A percentile compares a stretch with the other conserved stretches of the same genome.
Evolutionary conservation across 1,284 basidiomycete species (phyloP).

Genomic region (Mixia osmundae): DNA sequence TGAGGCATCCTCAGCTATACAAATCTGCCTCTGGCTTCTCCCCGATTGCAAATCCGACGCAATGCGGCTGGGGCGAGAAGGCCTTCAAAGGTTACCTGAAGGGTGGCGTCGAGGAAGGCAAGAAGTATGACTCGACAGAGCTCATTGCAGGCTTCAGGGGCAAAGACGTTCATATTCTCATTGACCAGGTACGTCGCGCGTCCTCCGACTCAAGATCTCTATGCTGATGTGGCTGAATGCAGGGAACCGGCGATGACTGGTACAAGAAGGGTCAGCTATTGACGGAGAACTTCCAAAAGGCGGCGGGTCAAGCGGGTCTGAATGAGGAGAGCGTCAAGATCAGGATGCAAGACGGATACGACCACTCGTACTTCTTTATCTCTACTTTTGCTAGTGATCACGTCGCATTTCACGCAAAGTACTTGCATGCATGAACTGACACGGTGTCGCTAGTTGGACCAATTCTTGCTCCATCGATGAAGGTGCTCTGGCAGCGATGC

Average conservation of each 20-base stretch:
- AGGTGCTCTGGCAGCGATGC: conserved; percentile 11
- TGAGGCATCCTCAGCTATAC: conserved; percentile 41
- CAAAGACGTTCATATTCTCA: conserved; percentile 42
- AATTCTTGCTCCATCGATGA: conserved; percentile 14
- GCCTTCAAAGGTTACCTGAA: conserved; percentile 74
- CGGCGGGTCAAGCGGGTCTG: conserved; percentile 45
- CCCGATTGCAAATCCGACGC: conserved; percentile 70
- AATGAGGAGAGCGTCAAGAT: conserved; percentile 54
- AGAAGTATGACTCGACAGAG: conserved; percentile 62
- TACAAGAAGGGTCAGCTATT: conserved; percentile 64
- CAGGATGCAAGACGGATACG: conserved; percentile 64
- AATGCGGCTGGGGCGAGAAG: conserved; percentile 76
- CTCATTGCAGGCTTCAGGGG: conserved; percentile 36
- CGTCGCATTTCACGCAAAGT: conserved; percentile 27
- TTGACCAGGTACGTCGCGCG: conserved; percentile 30
- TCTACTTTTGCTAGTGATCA: conserved; percentile 40
- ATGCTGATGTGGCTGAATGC: conserved; percentile 3
- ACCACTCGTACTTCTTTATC: conserved; percentile 67
- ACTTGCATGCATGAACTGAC: conserved; percentile 22
- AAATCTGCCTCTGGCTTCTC: conserved; percentile 81
- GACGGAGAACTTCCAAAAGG: conserved; percentile 65
- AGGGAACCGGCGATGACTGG: conserved; percentile 71
- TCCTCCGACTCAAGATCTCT: not conserved
- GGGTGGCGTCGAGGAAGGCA: conserved; percentile 52
- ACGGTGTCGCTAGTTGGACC: conserved; percentile 6